Base-by-base conservation (phyloP, 2,329 filamentous ascomycete species). In the Ustulina deusta region DNA sequence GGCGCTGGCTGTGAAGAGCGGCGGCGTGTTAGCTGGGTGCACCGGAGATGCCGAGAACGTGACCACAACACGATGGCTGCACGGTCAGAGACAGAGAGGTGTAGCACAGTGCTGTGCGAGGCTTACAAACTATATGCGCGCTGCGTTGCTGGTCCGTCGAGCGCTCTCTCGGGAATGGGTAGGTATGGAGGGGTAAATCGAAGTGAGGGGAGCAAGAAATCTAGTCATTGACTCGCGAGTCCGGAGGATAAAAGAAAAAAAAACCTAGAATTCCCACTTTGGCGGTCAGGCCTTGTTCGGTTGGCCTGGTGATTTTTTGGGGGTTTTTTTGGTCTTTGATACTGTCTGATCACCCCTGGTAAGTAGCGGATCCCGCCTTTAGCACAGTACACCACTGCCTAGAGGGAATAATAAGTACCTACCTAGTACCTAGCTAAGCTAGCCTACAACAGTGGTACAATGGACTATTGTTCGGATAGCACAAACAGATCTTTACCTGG, bases 221-320 rank as follows among this genome's bases (percentile, higher is more conserved):
- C 20, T 44, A 27, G 25, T 34, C 27, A 22, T 22, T 7, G 22
- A 56, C 42, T 49, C 42, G 48, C 49, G 20, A 32, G 32, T 27
- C 40, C n/a, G 60, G 29, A 46, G 58, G 51, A 51, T 61, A 56
- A 55, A 56, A 32, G 63, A 57, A 61, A 67, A 49, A 66, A 70
- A 69, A 69, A 54, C 54, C 61, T 66, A 34, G 17, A 51, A 69
- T 65, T 62, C 29, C 61, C 68, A 68, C 61, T 68, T 59, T 61
- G 63, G 69, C 64, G 64, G 63, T 69, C 66, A 69, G 32, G 48
- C 36, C 25, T 55, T 48, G 62, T 38, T 63, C 63, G 56, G 66
- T 71, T 71, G 69, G 57, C 67, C 67, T 69, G 67, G 69, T 69
- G 67, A 67, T 63, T 52, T 63, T 58, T 36, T 54, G 34, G n/a